phyloP scores from a whole-genome alignment of 2,329 filamentous ascomycete species.

The Trichophyton simii region DNA sequence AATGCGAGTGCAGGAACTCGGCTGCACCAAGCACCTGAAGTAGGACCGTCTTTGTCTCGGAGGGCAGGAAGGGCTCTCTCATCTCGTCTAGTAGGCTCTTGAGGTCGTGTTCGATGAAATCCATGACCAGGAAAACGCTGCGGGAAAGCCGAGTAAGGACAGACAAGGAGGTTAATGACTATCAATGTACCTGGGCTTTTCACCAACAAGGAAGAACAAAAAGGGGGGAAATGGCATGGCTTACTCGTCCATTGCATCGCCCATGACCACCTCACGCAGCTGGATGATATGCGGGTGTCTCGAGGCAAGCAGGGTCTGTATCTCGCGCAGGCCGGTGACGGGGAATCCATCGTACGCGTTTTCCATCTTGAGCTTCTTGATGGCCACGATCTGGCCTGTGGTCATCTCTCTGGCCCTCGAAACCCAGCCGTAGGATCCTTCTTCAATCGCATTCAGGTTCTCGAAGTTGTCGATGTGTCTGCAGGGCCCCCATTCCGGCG shows the following conservation, averaged over 20 bases:
- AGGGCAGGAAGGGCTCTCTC: conserved; percentile 82
- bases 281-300: conserved; percentile 70
- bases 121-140: conserved; percentile 87
- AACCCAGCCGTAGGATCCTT: conserved; percentile 92
- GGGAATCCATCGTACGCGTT: conserved; percentile 68
- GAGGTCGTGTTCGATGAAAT: conserved; percentile 94
- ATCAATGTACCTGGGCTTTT: conserved; percentile 26
- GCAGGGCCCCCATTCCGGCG: conserved; percentile 55
- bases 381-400: conserved; percentile 70
- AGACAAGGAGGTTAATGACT: conserved; percentile 23
- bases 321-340: conserved; percentile 85
- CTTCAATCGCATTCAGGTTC: conserved; percentile 90
- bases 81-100: conserved; percentile 88
- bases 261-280: conserved; percentile 72
- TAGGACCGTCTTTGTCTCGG: conserved; percentile 83
- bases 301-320: conserved; percentile 74
- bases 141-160: conserved; percentile 16
- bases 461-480: conserved; percentile 79
- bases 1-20: conserved; percentile 73
- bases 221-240: conserved; percentile 13
- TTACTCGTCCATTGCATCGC: conserved; percentile 49
- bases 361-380: conserved; percentile 91
- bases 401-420: conserved; percentile 63
- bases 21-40: conserved; percentile 70
- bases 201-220: conserved; percentile 10